Percentiles rank a stretch among this genome's conserved stretches.
Evolutionary conservation across 176 grass and related monocot genomes (phyloP).

Genomic region (Dactylis glomerata): DNA sequence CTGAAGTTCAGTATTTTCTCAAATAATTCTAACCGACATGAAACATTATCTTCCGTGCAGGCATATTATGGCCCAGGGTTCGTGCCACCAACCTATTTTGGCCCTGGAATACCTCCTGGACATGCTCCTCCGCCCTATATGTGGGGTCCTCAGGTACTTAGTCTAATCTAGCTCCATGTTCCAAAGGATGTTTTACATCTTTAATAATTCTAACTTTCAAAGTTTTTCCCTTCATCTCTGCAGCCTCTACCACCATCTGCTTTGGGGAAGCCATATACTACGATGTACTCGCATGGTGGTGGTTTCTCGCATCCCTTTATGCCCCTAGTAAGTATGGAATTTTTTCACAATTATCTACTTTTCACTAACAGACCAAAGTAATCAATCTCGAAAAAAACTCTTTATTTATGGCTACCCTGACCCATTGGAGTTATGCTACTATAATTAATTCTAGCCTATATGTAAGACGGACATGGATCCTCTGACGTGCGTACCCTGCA

Average conservation of each 20-base stretch:
- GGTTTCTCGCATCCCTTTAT: conserved; percentile 57
- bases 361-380: neutral
- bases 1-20: neutral
- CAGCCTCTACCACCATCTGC: conserved; percentile 54
- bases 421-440: neutral
- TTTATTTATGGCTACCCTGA: neutral
- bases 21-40: neutral
- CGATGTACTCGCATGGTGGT: conserved; percentile 69
- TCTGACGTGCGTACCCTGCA: too few species aligned
- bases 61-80: conserved; percentile 83
- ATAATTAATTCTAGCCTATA: neutral
- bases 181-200: neutral
- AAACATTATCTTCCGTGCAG: conserved; percentile 36
- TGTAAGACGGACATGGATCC: too few species aligned
- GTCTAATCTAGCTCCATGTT: conserved; percentile 15
- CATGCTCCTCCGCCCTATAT: conserved; percentile 63
- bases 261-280: conserved; percentile 62
- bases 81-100: conserved; percentile 60
- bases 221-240: neutral
- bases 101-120: conserved; percentile 40
- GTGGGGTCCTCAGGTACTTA: conserved; percentile 76
- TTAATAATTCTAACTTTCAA: conserved; percentile 17
- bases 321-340: conserved; percentile 56
- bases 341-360: neutral
- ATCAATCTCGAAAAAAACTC: neutral